These are phyloP conservation scores for Monilinia vaccinii-corymbosi DNA, from an alignment of 2,329 filamentous ascomycete species.

Conservation along the genomic window DNA sequence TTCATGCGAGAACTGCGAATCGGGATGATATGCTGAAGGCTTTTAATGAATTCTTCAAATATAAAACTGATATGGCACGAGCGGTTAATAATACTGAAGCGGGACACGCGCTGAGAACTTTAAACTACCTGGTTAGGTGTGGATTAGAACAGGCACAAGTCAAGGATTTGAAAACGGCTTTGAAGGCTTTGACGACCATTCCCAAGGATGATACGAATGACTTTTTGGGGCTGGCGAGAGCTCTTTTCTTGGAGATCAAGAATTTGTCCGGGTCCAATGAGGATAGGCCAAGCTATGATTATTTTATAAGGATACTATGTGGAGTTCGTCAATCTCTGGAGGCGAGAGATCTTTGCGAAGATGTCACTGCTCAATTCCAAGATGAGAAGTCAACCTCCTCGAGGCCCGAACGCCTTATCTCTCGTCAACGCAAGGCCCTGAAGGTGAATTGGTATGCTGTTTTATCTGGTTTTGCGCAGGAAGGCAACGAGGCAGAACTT, in stretches of 20 bases:
- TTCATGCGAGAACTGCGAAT: conserved; percentile 56
- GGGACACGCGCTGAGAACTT: conserved; percentile 46
- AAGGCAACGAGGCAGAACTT: conserved; percentile 50
- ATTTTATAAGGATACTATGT: conserved; percentile 12
- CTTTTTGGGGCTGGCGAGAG: conserved; percentile 19
- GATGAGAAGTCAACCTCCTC: background rate
- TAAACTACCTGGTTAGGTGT: conserved; percentile 45
- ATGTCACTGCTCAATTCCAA: background rate
- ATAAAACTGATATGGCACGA: conserved; percentile 40
- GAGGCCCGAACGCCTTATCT: too few species aligned
- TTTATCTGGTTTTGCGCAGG: conserved; percentile 51
- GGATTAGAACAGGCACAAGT: conserved; percentile 9
- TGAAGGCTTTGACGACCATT: conserved; percentile 13
- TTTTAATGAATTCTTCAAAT: conserved; percentile 53
- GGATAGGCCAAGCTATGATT: background rate
- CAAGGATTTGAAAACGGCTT: conserved; percentile 15
- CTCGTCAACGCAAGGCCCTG: conserved; percentile 19
- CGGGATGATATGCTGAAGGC: conserved; percentile 55
- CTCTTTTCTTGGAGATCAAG: conserved; percentile 18
- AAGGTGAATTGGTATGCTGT: conserved; percentile 38
- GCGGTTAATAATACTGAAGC: conserved; percentile 59
- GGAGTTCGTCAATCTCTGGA: conserved; percentile 20
- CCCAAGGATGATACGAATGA: conserved; percentile 17
- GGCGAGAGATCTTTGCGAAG: conserved; percentile 18
- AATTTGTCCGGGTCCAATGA: background rate